A percentile compares a stretch with the other conserved stretches of the same genome.
These are phyloP conservation scores for Xylariales sp. DNA, from an alignment of 2,329 filamentous ascomycete species.

Conservation along the genomic window DNA sequence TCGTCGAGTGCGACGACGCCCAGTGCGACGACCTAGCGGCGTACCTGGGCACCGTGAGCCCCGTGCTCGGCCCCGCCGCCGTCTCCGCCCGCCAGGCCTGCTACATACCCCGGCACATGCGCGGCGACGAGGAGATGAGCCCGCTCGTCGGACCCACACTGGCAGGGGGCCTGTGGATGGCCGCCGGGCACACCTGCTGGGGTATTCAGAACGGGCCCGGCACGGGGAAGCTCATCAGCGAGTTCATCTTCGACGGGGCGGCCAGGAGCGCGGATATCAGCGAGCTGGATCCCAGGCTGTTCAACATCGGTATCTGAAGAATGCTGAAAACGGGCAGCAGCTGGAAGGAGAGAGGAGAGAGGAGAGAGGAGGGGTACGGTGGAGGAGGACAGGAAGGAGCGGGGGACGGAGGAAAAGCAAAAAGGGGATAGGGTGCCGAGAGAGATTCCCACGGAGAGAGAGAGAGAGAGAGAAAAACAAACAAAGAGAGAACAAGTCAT, in stretches of 20 bases:
- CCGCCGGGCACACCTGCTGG: conserved; percentile 94
- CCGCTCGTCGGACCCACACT: conserved; percentile 76
- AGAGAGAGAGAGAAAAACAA: no score
- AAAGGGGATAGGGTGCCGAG: no score
- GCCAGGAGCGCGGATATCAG: conserved; percentile 64
- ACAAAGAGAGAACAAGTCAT: no score
- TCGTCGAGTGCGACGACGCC: conserved; percentile 68
- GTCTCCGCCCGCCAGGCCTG: conserved; percentile 81
- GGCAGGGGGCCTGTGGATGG: conserved; percentile 71
- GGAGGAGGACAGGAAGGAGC: no score
- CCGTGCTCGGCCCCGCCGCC: conserved; percentile 63
- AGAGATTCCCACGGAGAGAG: no score
- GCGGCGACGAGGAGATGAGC: conserved; percentile 54
- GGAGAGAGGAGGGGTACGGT: no score
- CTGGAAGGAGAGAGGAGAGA: no score
- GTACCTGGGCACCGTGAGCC: conserved; percentile 64
- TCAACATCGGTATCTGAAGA: conserved; percentile 42
- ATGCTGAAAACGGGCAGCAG: no score
- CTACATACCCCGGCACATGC: conserved; percentile 77
- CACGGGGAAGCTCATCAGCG: conserved; percentile 77
- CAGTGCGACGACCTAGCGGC: conserved; percentile 83
- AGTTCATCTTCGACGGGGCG: conserved; percentile 70
- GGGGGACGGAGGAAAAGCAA: no score
- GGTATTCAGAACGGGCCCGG: conserved; percentile 94
- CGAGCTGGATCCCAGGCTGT: conserved; percentile 63